Percentiles rank a stretch among this genome's conserved stretches.
Conservation (phyloP, 352 stramenopile genomes). For the Pythium monospermum region DNA sequence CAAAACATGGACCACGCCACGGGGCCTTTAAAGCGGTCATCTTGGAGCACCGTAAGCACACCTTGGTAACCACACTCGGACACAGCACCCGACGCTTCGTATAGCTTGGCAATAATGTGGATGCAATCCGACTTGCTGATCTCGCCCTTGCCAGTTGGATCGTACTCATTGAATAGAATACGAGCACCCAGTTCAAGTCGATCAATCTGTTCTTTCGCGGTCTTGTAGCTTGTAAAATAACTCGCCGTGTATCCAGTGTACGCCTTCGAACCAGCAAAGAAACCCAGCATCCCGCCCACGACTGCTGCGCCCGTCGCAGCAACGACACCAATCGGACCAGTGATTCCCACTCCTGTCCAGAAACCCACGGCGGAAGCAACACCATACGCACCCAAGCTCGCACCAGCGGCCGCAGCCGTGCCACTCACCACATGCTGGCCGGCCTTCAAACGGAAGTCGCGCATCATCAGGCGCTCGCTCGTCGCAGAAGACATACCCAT, state of each 20-base stretch:
- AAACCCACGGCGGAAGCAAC: constrained; percentile 64
- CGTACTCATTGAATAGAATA: constrained; percentile 83
- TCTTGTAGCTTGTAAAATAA: constrained; percentile 75
- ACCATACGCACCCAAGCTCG: constrained; percentile 69
- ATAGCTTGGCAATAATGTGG: constrained; percentile 72
- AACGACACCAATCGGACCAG: constrained; percentile 69
- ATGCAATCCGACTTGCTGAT: constrained; percentile 74
- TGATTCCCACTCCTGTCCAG: constrained; percentile 78
- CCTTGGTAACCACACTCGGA: constrained; percentile 59
- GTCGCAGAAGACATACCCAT: constrained; percentile 60
- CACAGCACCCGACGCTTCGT: constrained; percentile 61
- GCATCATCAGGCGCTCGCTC: constrained; percentile 80
- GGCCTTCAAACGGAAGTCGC: constrained; percentile 74
- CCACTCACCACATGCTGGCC: constrained; percentile 78
- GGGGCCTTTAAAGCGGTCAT: constrained; percentile 53
- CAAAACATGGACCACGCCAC: constrained; percentile 85
- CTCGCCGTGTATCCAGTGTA: constrained; percentile 66
- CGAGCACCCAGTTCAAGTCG: constrained; percentile 72
- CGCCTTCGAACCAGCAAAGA: constrained; percentile 74
- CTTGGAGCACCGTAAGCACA: constrained; percentile 50
- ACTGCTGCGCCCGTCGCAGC: constrained; percentile 74
- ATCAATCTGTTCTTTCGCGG: constrained; percentile 83
- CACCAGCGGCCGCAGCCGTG: constrained; percentile 65
- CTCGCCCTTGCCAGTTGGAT: constrained; percentile 44
- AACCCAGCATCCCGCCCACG: constrained; percentile 76